A percentile compares a stretch with the other conserved stretches of the same genome.
These are phyloP conservation scores for Striga hermonthica DNA, from an alignment of 305 asterid genomes.

Conservation along the genomic window DNA sequence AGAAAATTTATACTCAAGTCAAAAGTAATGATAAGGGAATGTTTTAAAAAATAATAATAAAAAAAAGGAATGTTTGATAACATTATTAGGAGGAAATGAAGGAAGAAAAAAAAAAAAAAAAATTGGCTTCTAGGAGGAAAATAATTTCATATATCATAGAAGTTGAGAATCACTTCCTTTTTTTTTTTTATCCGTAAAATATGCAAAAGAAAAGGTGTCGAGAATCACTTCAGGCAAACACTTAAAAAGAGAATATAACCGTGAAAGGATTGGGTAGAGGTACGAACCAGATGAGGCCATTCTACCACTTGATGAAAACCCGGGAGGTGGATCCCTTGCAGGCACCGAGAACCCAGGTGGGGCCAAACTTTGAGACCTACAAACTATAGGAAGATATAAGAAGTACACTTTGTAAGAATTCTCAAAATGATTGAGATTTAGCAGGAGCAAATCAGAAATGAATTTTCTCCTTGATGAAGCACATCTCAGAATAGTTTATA, in stretches of 20 bases:
- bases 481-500: not conserved
- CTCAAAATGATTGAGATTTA: constrained; percentile 9
- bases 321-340: constrained; percentile 78
- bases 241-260: constrained; percentile 14
- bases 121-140: too few species aligned
- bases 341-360: constrained; percentile 82
- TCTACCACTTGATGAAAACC: constrained; percentile 62
- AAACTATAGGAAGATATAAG: constrained; percentile 41
- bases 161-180: too few species aligned
- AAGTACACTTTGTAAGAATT: not conserved
- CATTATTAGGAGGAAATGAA: not conserved
- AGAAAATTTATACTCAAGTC: not conserved
- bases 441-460: not conserved
- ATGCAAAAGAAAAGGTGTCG: too few species aligned
- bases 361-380: constrained; percentile 58
- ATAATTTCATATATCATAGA: too few species aligned
- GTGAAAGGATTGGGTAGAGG: constrained; percentile 10
- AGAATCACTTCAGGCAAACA: too few species aligned
- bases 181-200: too few species aligned
- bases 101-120: too few species aligned
- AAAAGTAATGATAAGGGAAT: not conserved
- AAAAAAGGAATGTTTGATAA: not conserved
- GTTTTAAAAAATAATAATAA: too few species aligned
- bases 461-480: constrained; percentile 9
- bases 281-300: constrained; percentile 58